Evolutionary conservation across 176 grass and related monocot species (phyloP).

Genomic region (Urochloa ruziziensis): DNA sequence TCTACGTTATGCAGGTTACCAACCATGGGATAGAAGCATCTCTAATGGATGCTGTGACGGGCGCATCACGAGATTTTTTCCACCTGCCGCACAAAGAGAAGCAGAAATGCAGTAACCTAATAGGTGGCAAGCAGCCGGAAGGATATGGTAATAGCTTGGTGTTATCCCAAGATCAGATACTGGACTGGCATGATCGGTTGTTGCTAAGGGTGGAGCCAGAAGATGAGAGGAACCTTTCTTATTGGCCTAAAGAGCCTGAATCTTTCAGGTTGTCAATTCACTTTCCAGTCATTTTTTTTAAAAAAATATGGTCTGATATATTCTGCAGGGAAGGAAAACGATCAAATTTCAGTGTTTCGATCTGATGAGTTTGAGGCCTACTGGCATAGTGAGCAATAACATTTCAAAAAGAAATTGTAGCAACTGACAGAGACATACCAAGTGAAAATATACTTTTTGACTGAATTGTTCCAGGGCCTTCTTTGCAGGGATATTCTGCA

Average conservation of each 20-base stretch:
- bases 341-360: background rate
- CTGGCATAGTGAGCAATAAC: background rate
- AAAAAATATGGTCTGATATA: background rate
- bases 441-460: background rate
- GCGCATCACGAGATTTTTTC: slow-evolving; percentile 43
- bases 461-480: background rate
- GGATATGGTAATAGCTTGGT: slow-evolving; percentile 55
- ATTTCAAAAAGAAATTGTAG: background rate
- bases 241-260: slow-evolving; percentile 52
- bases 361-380: background rate
- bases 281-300: background rate
- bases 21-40: slow-evolving; percentile 52
- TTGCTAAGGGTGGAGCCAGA: slow-evolving; percentile 57
- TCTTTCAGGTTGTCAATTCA: slow-evolving; percentile 43
- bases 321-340: background rate
- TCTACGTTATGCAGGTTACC: slow-evolving; percentile 27
- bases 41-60: slow-evolving; percentile 47
- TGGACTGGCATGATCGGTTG: slow-evolving; percentile 58
- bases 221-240: slow-evolving; percentile 32
- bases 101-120: slow-evolving; percentile 49
- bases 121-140: slow-evolving; percentile 50
- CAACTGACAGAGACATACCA: background rate
- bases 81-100: slow-evolving; percentile 35
- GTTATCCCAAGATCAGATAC: slow-evolving; percentile 24
- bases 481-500: slow-evolving; percentile 44